Evolutionary conservation across 208 protist genomes (phyloP).

Genomic region (Polymyxa betae): DNA sequence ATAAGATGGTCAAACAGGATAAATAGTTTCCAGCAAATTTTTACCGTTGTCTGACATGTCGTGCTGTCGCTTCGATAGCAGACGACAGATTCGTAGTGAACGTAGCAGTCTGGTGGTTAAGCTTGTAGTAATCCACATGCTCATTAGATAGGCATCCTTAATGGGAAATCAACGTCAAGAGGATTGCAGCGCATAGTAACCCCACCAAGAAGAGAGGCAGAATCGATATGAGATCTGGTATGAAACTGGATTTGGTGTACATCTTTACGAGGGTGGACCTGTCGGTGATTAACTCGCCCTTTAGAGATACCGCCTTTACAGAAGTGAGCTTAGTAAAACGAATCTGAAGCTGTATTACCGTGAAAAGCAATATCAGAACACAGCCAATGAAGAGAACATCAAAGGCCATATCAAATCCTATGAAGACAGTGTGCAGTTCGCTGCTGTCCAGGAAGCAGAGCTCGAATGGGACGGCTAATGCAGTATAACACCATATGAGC

Average conservation of each 20-base stretch:
- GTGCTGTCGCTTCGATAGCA: background rate
- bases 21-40: background rate
- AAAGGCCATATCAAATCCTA: background rate
- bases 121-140: background rate
- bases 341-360: background rate
- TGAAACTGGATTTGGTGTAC: background rate
- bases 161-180: background rate
- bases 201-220: slow-evolving; percentile 23
- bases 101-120: background rate
- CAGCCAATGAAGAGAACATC: background rate
- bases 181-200: background rate
- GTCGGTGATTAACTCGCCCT: slow-evolving; percentile 42
- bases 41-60: background rate
- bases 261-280: background rate
- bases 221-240: background rate
- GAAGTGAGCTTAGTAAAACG: background rate
- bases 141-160: background rate
- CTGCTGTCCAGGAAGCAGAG: background rate
- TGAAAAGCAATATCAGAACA: background rate
- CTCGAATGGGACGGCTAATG: slow-evolving; percentile 27
- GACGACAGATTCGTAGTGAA: background rate
- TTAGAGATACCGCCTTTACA: slow-evolving; percentile 6
- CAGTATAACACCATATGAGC: background rate
- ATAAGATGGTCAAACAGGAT: background rate
- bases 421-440: background rate